phyloP scores from a whole-genome alignment of 116 monocot genomes.

The Iris pallida region DNA sequence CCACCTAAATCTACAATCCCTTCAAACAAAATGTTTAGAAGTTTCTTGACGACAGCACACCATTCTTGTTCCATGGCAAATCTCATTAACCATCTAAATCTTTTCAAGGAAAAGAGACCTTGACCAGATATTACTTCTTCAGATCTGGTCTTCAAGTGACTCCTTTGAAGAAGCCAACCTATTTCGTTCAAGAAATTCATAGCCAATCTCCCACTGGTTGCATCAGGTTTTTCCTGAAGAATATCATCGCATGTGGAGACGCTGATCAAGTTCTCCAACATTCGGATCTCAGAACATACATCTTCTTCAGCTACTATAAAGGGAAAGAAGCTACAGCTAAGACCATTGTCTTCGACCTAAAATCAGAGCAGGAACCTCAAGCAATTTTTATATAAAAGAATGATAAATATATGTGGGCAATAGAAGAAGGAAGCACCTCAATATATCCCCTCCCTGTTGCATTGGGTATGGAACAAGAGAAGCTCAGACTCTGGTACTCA shows the following conservation, averaged over 20 bases:
- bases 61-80: constrained; percentile 66
- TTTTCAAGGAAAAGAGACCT: constrained; percentile 29
- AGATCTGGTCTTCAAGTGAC: constrained; percentile 22
- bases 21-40: constrained; percentile 64
- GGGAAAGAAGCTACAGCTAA: constrained; percentile 62
- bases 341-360: constrained; percentile 76
- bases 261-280: constrained; percentile 45
- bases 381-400: neutral
- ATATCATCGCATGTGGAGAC: constrained; percentile 5
- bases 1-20: constrained; percentile 42
- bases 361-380: constrained; percentile 4
- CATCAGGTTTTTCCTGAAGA: constrained; percentile 11
- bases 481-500: constrained; percentile 32
- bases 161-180: constrained; percentile 78
- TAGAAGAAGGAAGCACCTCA: constrained; percentile 43
- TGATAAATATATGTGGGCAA: neutral
- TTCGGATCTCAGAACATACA: constrained; percentile 68
- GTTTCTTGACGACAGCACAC: constrained; percentile 72
- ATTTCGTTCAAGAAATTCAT: constrained; percentile 78
- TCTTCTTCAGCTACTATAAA: constrained; percentile 87
- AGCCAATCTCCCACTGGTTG: constrained; percentile 30
- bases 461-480: constrained; percentile 69
- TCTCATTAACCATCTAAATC: constrained; percentile 54
- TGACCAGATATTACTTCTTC: constrained; percentile 2
- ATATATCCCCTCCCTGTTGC: constrained; percentile 75